Percentiles rank a stretch among this genome's conserved stretches.
phyloP scores from a whole-genome alignment of 331 rosid species.

The Rhamnella rubrinervis region DNA sequence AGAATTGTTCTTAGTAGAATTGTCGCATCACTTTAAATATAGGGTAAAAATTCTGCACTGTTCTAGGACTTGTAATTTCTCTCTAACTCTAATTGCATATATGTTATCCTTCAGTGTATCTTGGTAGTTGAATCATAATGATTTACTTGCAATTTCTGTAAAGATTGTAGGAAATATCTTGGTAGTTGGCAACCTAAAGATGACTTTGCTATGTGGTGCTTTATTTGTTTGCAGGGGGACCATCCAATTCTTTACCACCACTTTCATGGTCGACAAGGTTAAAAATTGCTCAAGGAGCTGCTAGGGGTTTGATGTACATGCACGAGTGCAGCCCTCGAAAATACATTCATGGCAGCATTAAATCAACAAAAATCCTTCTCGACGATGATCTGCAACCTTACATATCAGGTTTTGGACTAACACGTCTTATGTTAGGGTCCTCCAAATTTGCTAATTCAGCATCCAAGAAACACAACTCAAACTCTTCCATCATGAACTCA shows the following conservation, averaged over 20 bases:
- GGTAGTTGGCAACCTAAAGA: background rate
- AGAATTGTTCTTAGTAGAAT: no score
- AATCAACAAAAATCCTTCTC: conserved; percentile 71
- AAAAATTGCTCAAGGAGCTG: conserved; percentile 75
- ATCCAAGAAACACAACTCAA: conserved; percentile 46
- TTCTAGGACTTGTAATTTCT: no score
- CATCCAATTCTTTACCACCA: conserved; percentile 41
- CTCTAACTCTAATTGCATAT: no score
- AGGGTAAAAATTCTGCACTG: no score
- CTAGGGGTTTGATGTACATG: conserved; percentile 68
- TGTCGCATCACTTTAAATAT: no score
- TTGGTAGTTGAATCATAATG: background rate
- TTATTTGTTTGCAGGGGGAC: conserved; percentile 46
- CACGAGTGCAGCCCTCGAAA: conserved; percentile 72
- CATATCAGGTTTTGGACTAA: conserved; percentile 68
- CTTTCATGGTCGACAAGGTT: conserved; percentile 66
- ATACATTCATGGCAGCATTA: conserved; percentile 69
- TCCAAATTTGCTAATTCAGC: conserved; percentile 37
- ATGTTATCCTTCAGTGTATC: no score
- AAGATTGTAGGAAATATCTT: background rate
- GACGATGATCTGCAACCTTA: conserved; percentile 66
- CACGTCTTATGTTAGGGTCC: conserved; percentile 45
- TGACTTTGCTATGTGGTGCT: conserved; percentile 4
- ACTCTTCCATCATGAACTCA: conserved; percentile 35
- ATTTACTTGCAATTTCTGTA: background rate